phyloP scores from a whole-genome alignment of 2,329 filamentous ascomycete genomes.

The Dendrostoma leiphaemia region DNA sequence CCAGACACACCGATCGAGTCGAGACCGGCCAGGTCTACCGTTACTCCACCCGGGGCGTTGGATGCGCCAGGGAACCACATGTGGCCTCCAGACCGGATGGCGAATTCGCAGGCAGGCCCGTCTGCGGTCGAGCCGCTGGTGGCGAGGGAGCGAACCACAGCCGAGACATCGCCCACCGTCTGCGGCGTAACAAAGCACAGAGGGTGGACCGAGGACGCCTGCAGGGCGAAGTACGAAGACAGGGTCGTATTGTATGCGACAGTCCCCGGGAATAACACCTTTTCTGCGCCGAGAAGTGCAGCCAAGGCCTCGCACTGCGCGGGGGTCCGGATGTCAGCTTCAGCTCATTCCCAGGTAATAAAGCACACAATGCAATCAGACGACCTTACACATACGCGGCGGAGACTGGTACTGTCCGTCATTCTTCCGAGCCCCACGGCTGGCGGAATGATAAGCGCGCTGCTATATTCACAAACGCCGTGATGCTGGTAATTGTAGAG shows the following conservation, averaged over 20 bases:
- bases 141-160: not conserved
- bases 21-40: constrained; percentile 2
- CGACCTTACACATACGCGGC: too few relatives aligned
- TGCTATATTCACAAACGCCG: too few relatives aligned
- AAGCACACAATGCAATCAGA: too few relatives aligned
- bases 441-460: too few relatives aligned
- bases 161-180: not conserved
- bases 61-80: constrained; percentile 1
- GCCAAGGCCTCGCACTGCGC: not conserved
- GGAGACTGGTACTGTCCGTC: too few relatives aligned
- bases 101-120: constrained; percentile 7
- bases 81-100: constrained; percentile 6
- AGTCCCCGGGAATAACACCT: not conserved
- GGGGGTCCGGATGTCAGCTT: too few relatives aligned
- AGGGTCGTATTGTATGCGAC: not conserved
- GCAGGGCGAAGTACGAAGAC: not conserved
- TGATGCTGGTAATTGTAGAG: too few relatives aligned
- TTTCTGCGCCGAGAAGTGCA: not conserved
- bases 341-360: too few relatives aligned
- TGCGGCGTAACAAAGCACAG: not conserved
- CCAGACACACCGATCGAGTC: not conserved
- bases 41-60: not conserved
- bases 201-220: not conserved
- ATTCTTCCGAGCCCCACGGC: too few relatives aligned
- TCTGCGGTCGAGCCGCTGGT: not conserved